A percentile compares a stretch with the other conserved stretches of the same genome.
These are phyloP conservation scores for Apiospora marii DNA, from an alignment of 2,329 filamentous ascomycete species.

Conservation along the genomic window DNA sequence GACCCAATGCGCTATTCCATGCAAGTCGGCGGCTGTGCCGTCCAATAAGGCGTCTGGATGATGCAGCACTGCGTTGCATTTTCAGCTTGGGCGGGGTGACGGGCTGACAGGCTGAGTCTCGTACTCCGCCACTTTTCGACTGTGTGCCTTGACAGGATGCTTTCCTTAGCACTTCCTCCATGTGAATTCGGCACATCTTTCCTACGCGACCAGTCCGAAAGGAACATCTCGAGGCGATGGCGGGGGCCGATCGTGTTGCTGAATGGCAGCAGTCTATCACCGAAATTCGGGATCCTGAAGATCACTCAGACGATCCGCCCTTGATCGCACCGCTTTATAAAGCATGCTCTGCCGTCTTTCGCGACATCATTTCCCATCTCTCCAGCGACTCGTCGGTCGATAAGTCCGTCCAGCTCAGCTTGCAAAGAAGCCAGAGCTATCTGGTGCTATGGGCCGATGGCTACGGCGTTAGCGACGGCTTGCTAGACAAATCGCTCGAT, in stretches of 20 bases:
- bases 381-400: constrained; percentile 4
- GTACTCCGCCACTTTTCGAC: background rate
- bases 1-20: background rate
- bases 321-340: constrained; percentile 25
- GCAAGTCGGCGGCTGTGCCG: background rate
- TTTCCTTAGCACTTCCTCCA: background rate
- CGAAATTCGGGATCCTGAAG: background rate
- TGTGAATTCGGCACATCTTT: too few species aligned
- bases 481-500: constrained; percentile 27
- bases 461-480: constrained; percentile 27
- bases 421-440: constrained; percentile 30
- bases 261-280: constrained; percentile 27
- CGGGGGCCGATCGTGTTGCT: constrained; percentile 19
- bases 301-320: constrained; percentile 23
- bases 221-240: constrained; percentile 13
- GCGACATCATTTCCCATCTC: constrained; percentile 14
- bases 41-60: background rate
- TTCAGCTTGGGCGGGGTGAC: background rate
- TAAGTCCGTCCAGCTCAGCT: constrained; percentile 22
- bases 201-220: background rate
- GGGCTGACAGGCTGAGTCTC: background rate
- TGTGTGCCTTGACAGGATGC: background rate
- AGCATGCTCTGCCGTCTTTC: constrained; percentile 27
- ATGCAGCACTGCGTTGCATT: background rate
- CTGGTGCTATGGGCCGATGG: constrained; percentile 32